phyloP scores from a whole-genome alignment of 225 moss, liverwort and hornwort genomes.

The Neckera pumila region DNA sequence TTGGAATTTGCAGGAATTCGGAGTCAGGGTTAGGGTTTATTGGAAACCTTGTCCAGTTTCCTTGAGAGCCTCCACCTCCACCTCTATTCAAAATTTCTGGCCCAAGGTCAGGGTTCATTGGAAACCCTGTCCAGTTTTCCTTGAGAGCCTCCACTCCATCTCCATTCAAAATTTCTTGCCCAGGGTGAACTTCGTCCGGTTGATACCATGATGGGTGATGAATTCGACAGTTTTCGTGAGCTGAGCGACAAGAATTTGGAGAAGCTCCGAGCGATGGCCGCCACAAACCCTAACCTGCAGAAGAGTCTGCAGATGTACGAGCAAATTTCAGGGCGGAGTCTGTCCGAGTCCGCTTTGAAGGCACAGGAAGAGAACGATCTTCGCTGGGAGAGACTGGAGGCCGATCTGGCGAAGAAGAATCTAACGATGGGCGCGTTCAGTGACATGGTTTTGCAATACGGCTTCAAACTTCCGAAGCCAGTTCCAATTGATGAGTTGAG shows the following conservation, averaged over 20 bases:
- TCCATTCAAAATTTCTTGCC: neutral
- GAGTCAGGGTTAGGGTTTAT: neutral
- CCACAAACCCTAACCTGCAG: conserved; percentile 8
- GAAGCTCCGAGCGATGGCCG: conserved; percentile 5
- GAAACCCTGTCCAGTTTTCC: neutral
- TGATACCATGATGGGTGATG: conserved; percentile 3
- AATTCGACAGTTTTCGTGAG: conserved; percentile 26
- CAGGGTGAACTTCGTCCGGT: neutral
- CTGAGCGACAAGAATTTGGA: conserved; percentile 20
- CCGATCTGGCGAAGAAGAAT: neutral
- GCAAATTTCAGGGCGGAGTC: conserved; percentile 12
- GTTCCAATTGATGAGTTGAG: conserved; percentile 1
- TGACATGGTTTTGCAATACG: conserved; percentile 12
- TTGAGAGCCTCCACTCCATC: neutral
- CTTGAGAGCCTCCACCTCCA: neutral
- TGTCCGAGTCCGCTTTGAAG: neutral
- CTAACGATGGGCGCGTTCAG: conserved; percentile 25
- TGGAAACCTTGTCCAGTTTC: neutral
- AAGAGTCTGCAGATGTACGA: conserved; percentile 21
- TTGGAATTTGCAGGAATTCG: neutral
- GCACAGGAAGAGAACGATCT: conserved; percentile 29
- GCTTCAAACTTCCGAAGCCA: conserved; percentile 20
- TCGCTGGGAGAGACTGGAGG: conserved; percentile 29
- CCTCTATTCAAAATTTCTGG: neutral
- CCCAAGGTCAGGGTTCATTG: neutral